These are phyloP conservation scores for Monilinia polystroma DNA, from an alignment of 2,329 filamentous ascomycete species.

Conservation along the genomic window DNA sequence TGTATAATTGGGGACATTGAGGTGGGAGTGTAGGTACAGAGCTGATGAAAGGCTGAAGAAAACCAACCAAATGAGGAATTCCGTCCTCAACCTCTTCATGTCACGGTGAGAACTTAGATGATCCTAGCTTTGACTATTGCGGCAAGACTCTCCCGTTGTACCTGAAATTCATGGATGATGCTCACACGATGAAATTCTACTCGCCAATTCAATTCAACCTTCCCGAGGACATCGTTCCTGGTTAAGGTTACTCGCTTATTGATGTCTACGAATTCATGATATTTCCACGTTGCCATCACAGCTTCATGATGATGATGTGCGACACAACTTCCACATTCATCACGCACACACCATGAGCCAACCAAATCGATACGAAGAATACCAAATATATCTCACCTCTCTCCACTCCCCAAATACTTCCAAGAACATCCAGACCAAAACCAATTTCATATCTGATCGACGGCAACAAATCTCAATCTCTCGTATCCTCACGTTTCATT, in stretches of 20 bases:
- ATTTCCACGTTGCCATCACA: slow-evolving; percentile 18
- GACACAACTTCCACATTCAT: slow-evolving; percentile 7
- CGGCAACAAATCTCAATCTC: slow-evolving; percentile 2
- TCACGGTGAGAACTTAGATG: not conserved
- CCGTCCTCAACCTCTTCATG: not conserved
- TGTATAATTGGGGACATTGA: not conserved
- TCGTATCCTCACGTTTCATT: slow-evolving; percentile 10
- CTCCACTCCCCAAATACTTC: too few species aligned
- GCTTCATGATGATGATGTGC: slow-evolving; percentile 6
- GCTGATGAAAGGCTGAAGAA: not conserved
- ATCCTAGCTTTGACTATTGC: not conserved
- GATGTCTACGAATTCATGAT: not conserved
- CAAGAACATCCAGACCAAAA: not conserved
- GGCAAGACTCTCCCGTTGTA: not conserved
- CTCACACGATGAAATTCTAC: not conserved
- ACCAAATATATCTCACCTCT: not conserved
- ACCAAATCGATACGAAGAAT: not conserved
- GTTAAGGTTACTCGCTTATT: not conserved
- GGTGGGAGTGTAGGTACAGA: not conserved
- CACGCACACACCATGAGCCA: not conserved
- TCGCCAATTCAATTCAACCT: not conserved
- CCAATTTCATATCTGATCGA: slow-evolving; percentile 11
- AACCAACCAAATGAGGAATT: not conserved
- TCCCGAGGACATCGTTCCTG: not conserved
- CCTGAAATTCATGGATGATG: not conserved